A percentile compares a stretch with the other conserved stretches of the same genome.
These are phyloP conservation scores for Melaleuca quinquenervia DNA, from an alignment of 345 rosid genomes.

Conservation along the genomic window DNA sequence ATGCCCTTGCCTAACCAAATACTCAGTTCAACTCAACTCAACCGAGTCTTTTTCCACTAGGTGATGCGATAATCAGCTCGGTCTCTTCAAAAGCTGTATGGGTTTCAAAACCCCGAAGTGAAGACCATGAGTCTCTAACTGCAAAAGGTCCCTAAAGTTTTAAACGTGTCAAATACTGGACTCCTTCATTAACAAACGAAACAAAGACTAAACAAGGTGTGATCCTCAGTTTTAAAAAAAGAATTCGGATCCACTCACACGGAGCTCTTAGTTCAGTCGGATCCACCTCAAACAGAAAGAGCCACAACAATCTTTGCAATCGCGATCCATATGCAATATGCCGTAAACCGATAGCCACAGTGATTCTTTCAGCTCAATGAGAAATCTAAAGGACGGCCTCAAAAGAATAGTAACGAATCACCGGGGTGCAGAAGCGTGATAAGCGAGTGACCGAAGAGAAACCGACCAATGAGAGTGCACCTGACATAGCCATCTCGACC, in stretches of 20 bases:
- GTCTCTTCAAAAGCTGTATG: not conserved
- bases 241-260: not conserved
- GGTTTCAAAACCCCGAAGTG: not conserved
- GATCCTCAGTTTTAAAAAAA: not conserved
- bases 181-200: not conserved
- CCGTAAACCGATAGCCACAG: not conserved
- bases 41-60: too few species aligned
- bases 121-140: not conserved
- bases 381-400: not conserved
- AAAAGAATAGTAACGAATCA: not conserved
- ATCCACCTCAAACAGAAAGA: not conserved
- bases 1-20: too few species aligned
- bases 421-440: not conserved
- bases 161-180: not conserved
- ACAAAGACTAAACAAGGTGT: not conserved
- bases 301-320: not conserved
- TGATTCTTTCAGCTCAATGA: not conserved
- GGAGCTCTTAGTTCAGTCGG: not conserved
- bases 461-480: not conserved
- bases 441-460: not conserved
- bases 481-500: not conserved
- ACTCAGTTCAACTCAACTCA: too few species aligned
- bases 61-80: too few species aligned
- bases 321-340: not conserved
- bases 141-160: not conserved